Evolutionary conservation across 192 early-diverging fungal genomes (phyloP).

Genomic region (Funneliformis mosseae): DNA sequence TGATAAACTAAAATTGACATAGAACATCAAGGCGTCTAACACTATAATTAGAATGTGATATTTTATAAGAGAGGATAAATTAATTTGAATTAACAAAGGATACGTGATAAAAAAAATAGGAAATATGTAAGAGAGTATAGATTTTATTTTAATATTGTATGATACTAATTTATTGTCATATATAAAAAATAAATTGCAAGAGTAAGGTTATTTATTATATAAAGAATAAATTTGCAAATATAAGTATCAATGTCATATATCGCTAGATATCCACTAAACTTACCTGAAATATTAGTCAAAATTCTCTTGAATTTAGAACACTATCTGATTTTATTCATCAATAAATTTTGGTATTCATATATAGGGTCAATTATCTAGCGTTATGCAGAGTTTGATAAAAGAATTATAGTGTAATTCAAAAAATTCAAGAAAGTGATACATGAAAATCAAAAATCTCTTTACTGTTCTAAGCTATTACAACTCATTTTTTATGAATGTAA

Average conservation of each 20-base stretch:
- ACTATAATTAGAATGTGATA: too few species aligned
- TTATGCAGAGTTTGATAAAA: slow-evolving; percentile 32
- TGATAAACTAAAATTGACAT: slow-evolving; percentile 24
- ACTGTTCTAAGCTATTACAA: slow-evolving; percentile 31
- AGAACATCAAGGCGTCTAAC: not conserved
- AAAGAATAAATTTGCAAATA: not conserved
- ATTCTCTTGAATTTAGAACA: slow-evolving; percentile 17
- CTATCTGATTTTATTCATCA: slow-evolving; percentile 22
- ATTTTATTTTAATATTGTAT: not conserved
- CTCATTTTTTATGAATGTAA: slow-evolving; percentile 28
- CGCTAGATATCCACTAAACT: not conserved
- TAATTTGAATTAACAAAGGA: not conserved
- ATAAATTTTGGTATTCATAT: slow-evolving; percentile 31
- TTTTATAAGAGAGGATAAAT: not conserved
- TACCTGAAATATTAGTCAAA: slow-evolving; percentile 27
- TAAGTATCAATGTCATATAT: slow-evolving; percentile 3
- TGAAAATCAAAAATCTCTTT: slow-evolving; percentile 32
- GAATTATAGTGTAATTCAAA: slow-evolving; percentile 31
- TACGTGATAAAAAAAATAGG: slow-evolving; percentile 12
- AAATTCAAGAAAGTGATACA: slow-evolving; percentile 30
- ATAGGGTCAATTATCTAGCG: slow-evolving; percentile 23
- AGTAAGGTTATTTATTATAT: slow-evolving; percentile 18
- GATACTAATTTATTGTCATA: not conserved
- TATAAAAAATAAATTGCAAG: not conserved
- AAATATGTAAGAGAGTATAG: slow-evolving; percentile 18